These are phyloP conservation scores for Diddensiella caesifluorescens DNA, from an alignment of 805 yeast species.

Conservation along the genomic window DNA sequence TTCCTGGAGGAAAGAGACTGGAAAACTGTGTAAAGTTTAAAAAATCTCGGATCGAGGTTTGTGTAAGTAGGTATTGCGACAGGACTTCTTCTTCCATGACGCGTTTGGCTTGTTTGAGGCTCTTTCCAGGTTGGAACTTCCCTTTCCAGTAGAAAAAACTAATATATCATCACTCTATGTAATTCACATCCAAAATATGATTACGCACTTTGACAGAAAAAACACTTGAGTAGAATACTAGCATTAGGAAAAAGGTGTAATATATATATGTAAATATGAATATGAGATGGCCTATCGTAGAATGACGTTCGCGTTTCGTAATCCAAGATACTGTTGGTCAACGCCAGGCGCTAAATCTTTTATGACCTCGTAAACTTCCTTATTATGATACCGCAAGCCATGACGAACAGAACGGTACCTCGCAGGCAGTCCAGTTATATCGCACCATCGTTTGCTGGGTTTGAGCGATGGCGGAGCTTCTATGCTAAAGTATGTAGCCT, in stretches of 20 bases:
- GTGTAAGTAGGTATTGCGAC: constrained; percentile 10
- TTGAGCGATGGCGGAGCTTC: constrained; percentile 82
- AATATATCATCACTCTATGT: no score
- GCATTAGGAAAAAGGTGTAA: no score
- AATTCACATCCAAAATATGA: no score
- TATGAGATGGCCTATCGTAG: constrained; percentile 41
- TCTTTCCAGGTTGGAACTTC: no score
- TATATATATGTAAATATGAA: neutral
- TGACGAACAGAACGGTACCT: constrained; percentile 63
- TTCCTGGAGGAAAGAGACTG: constrained; percentile 6
- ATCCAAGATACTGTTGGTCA: constrained; percentile 84
- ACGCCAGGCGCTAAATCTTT: constrained; percentile 81
- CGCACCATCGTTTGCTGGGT: constrained; percentile 84
- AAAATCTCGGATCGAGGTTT: constrained; percentile 12
- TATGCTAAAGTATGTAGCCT: constrained; percentile 62
- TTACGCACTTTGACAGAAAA: no score
- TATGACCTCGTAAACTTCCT: constrained; percentile 73
- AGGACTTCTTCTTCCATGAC: constrained; percentile 7
- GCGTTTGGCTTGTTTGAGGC: no score
- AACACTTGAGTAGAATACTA: no score
- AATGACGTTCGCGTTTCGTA: constrained; percentile 84
- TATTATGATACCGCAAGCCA: constrained; percentile 71
- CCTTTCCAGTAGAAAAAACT: no score
- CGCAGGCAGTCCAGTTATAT: constrained; percentile 83
- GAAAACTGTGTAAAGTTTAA: constrained; percentile 7